Conservation (phyloP, 1,284 basidiomycete species). For the Fomitopsis schrenkii region DNA sequence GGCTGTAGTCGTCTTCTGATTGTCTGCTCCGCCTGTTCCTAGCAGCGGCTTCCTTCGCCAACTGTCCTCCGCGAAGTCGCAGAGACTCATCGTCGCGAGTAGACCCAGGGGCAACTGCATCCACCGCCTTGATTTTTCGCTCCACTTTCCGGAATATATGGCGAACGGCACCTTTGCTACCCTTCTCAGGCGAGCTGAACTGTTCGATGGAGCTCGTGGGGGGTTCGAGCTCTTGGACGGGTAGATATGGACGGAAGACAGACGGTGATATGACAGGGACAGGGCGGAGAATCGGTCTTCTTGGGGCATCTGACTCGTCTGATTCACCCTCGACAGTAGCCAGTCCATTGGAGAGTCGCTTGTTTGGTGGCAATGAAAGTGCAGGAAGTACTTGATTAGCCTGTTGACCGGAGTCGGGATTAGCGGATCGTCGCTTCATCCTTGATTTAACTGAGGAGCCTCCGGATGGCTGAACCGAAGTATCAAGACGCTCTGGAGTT, state of each 20-base stretch:
- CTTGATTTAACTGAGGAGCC: constrained; percentile 6
- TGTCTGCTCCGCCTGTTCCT: neutral
- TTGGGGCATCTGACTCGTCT: neutral
- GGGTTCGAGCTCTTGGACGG: neutral
- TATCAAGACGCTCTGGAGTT: neutral
- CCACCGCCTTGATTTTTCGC: neutral
- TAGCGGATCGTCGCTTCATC: neutral
- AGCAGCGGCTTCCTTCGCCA: constrained; percentile 1
- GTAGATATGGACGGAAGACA: constrained; percentile 15
- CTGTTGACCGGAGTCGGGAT: neutral
- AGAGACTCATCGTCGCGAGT: constrained; percentile 1
- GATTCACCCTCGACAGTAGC: neutral
- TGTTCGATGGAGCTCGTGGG: constrained; percentile 18
- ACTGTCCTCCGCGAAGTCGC: neutral
- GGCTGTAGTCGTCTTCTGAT: neutral
- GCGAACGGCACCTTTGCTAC: neutral
- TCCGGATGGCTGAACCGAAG: neutral
- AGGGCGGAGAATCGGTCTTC: constrained; percentile 9
- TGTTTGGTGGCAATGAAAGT: neutral
- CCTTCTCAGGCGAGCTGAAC: constrained; percentile 22
- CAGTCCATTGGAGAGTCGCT: neutral
- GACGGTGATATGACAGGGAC: constrained; percentile 16
- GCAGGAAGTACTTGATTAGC: neutral
- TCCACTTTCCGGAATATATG: neutral
- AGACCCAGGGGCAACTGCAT: neutral